Percentiles rank a stretch among this genome's conserved stretches.
Evolutionary conservation across 495 filamentous ascomycete species (phyloP).

Genomic region (Pseudomonodictys pantanalensis): DNA sequence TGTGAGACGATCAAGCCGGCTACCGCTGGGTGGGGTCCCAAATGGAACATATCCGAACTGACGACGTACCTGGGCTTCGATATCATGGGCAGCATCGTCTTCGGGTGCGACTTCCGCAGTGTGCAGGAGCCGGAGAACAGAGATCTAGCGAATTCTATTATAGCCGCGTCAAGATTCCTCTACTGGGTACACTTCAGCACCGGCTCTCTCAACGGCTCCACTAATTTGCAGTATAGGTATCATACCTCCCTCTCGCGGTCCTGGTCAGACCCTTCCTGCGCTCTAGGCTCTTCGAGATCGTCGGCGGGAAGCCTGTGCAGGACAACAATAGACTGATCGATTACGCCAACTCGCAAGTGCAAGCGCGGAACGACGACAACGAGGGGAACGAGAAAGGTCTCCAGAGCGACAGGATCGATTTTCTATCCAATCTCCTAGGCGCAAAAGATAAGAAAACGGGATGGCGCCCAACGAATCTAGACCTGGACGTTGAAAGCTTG

Average conservation of each 20-base stretch:
- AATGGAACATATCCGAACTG: slow-evolving; percentile 29
- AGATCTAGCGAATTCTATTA: slow-evolving; percentile 47
- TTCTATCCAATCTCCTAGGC: slow-evolving; percentile 33
- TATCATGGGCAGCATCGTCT: slow-evolving; percentile 38
- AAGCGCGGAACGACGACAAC: slow-evolving; percentile 3
- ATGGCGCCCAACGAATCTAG: slow-evolving; percentile 26
- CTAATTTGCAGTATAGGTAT: slow-evolving; percentile 5
- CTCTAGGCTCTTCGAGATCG: slow-evolving; percentile 29
- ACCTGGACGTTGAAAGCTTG: slow-evolving; percentile 38
- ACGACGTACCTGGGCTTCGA: slow-evolving; percentile 40
- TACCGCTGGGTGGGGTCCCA: slow-evolving; percentile 19
- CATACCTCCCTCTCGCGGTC: slow-evolving; percentile 31
- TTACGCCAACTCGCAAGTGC: slow-evolving; percentile 19
- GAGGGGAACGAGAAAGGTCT: not conserved
- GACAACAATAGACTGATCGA: slow-evolving; percentile 33
- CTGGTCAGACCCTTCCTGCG: slow-evolving; percentile 33
- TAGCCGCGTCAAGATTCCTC: slow-evolving; percentile 40
- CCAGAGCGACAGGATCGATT: slow-evolving; percentile 21
- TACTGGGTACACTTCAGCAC: slow-evolving; percentile 23
- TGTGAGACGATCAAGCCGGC: slow-evolving; percentile 33
- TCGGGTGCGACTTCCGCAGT: slow-evolving; percentile 34
- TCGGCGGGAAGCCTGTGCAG: slow-evolving; percentile 26
- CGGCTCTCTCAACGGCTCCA: not conserved
- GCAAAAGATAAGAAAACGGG: slow-evolving; percentile 36
- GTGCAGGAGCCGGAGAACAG: slow-evolving; percentile 29